Base-by-base conservation (phyloP, 768 basidiomycete genomes). In the Artomyces pyxidatus region DNA sequence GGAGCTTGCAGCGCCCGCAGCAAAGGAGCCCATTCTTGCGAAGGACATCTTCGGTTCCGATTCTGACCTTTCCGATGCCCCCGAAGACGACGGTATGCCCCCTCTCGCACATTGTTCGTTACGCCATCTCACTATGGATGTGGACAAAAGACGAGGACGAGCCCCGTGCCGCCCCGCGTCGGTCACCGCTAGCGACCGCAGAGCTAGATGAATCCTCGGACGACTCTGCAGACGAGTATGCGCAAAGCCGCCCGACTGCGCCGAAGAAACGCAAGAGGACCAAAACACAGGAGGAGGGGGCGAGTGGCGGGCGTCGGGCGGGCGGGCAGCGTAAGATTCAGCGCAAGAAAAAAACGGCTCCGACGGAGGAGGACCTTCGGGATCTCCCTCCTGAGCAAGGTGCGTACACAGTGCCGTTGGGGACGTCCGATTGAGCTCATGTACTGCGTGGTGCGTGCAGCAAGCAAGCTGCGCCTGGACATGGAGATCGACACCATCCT, bases 401-500 rank as follows among this genome's bases (percentile, higher is more conserved):
- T 87, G 51, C 45, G 65, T 65, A 37, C 28, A 0, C 35, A 45
- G 2, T 29, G 37, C 38, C 30, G 42, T 40, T 26, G 17, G 17
- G 8, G 17, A 16, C 44, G 19, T 10, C 28, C n/a, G n/a, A n/a
- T n/a, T n/a, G n/a, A n/a, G 23, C 10, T 17, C 39, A 14, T 12
- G 4, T 30, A 40, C n/a, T 37, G 37, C 25, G 19, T n/a, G 16
- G 23, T n/a, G 27, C 14, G 42, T 52, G 14, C 63, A 96, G 93
- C 82, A 9, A 82, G 73, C 54, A 88, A 88, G 68, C 65, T 81
- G 37, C 80, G 81, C 1, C 71, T 96, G 28, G 87, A 92, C 59
- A 85, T 84, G 75, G 75, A 82, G 58, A 79, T 98, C 50, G 90
- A 95, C 51, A 85, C 84, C 16, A 92, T 93, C 47, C 73, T 94